These are phyloP conservation scores for Colletotrichum brevisporum DNA, from an alignment of 2,329 filamentous ascomycete genomes.

Conservation along the genomic window DNA sequence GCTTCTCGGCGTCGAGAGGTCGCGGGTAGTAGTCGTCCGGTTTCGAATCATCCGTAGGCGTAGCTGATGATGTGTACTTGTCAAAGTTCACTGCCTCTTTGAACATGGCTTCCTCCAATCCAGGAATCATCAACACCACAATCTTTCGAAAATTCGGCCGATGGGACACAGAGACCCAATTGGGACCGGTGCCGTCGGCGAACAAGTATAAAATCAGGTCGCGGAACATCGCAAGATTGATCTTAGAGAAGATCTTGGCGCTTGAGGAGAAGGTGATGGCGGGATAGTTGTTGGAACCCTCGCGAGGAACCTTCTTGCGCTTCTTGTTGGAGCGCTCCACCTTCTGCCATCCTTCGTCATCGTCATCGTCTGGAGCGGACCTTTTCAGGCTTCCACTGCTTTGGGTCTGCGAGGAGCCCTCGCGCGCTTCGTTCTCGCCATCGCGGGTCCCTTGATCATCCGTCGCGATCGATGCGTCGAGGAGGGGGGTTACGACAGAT, in stretches of 20 bases:
- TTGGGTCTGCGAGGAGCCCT: constrained; percentile 42
- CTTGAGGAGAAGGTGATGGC: constrained; percentile 70
- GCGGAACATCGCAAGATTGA: constrained; percentile 74
- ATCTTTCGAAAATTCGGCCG: constrained; percentile 80
- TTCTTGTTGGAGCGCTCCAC: constrained; percentile 70
- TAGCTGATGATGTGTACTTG: constrained; percentile 56
- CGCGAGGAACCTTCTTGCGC: constrained; percentile 71
- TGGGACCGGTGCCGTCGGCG: constrained; percentile 74
- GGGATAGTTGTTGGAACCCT: constrained; percentile 71
- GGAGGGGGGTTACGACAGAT: not conserved
- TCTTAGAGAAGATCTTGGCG: constrained; percentile 71
- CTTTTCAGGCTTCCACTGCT: constrained; percentile 64
- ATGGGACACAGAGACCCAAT: constrained; percentile 75
- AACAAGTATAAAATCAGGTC: constrained; percentile 77
- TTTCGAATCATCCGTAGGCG: constrained; percentile 50
- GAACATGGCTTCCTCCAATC: constrained; percentile 92
- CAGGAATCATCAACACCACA: constrained; percentile 92
- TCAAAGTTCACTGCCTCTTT: constrained; percentile 69
- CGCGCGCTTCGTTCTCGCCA: constrained; percentile 5
- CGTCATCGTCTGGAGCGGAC: constrained; percentile 57
- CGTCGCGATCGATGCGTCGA: constrained; percentile 1
- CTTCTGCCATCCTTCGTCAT: constrained; percentile 67
- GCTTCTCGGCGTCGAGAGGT: constrained; percentile 62
- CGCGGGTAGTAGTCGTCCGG: constrained; percentile 74
- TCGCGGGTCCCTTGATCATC: constrained; percentile 1